These are phyloP conservation scores for Microcyclospora tardicrescens DNA, from an alignment of 2,329 filamentous ascomycete genomes.

Conservation along the genomic window DNA sequence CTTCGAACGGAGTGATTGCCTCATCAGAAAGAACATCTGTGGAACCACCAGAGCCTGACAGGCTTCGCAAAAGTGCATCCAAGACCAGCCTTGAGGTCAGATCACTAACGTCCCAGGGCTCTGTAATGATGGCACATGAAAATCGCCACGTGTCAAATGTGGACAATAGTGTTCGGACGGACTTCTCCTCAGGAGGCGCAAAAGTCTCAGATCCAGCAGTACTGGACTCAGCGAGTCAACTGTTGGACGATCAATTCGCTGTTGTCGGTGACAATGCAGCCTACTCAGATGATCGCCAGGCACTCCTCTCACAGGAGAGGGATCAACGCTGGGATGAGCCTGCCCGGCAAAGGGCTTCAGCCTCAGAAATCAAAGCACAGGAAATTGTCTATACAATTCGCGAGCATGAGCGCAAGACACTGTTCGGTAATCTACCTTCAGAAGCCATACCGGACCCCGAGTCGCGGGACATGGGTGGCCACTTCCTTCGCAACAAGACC, in stretches of 20 bases:
- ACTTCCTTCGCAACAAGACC: constrained; percentile 32
- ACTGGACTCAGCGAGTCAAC: no score
- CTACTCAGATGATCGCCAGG: constrained; percentile 15
- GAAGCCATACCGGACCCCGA: constrained; percentile 28
- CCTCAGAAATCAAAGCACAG: constrained; percentile 20
- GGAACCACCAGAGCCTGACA: no score
- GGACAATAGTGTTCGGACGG: no score
- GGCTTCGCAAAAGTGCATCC: no score
- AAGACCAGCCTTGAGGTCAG: no score
- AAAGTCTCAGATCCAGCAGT: no score
- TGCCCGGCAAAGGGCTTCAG: constrained; percentile 16
- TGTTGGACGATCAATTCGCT: background rate
- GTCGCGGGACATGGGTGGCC: constrained; percentile 35
- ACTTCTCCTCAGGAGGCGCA: no score
- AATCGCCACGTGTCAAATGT: no score
- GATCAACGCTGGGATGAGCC: constrained; percentile 25
- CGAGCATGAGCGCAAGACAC: constrained; percentile 29
- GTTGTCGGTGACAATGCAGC: background rate
- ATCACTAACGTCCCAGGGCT: no score
- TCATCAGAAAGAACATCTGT: no score
- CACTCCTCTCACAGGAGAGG: constrained; percentile 22
- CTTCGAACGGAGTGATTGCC: no score
- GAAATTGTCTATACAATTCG: constrained; percentile 25
- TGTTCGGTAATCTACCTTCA: constrained; percentile 31
- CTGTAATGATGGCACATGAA: no score